Evolutionary conservation across 2,329 filamentous ascomycete genomes (phyloP), one percentile per base, ranked within the genome.

Genomic region (Beauveria asiatica): DNA sequence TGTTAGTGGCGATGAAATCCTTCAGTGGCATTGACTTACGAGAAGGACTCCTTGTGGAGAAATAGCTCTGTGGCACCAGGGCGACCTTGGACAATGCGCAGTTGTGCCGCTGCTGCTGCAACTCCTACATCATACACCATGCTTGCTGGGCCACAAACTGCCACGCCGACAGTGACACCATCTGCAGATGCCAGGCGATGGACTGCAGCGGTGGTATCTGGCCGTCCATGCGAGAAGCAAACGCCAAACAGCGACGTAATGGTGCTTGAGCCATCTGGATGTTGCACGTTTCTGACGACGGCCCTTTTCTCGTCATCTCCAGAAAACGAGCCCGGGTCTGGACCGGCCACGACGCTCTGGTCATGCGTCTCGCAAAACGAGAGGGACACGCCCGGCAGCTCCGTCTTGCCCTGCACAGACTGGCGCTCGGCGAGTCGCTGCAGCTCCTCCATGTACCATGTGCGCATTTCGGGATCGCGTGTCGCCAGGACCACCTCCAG

Each of bases 401-500:
- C 53, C 10, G 41, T 44, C 41, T 58, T 27, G 42, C 42, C 45
- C 27, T 42, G 21, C 10, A 56, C 37, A 17, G 45, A 45, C 19
- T 54, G 60, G 13, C 57, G 61, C 39, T 61, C 54, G 33, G 62
- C 57, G 11, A 64, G 57, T 11, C 60, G 61, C 33, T 63, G 59
- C 19, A 65, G 61, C 51, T 62, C 62, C 37, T 62, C 66, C 16
- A 65, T 58, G 50, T 71, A 72, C 69, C 69, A 72, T n/a, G 48
- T 56, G 5, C 65, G 65, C 27, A 72, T 57, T 17, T 64, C 61
- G 2, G 63, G 57, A 48, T 70, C 71, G 25, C 71, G 65, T 10
- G 70, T 70, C 2, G 70, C 65, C 37, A 73, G 61, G 2, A 72
- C 59, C 8, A 72, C 67, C 21, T 58, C 48, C 17, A 62, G 50